phyloP scores from a whole-genome alignment of 2,329 filamentous ascomycete species.

The Talaromyces piceae region DNA sequence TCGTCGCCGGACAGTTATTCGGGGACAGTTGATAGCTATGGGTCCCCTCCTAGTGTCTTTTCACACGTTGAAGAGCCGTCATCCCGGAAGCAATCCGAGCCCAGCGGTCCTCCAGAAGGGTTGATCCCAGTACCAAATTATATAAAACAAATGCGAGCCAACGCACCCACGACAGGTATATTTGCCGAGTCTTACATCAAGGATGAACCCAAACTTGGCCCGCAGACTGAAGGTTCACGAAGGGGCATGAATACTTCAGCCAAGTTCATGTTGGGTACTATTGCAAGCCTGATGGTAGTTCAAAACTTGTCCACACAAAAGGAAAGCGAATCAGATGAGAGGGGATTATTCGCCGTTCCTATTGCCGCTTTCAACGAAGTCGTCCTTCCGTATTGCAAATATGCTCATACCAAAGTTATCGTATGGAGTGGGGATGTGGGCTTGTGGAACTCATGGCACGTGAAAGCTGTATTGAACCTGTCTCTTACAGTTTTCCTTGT shows the following conservation, averaged over 20 bases:
- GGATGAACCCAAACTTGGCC: conserved; percentile 17
- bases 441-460: conserved; percentile 32
- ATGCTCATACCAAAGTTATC: conserved; percentile 16
- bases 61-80: conserved; percentile 29
- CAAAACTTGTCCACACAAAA: conserved; percentile 69
- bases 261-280: conserved; percentile 86
- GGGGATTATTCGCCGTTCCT: conserved; percentile 61
- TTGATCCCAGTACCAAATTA: conserved; percentile 38
- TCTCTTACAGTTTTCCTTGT: conserved; percentile 46
- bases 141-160: conserved; percentile 36
- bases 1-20: conserved; percentile 36
- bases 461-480: conserved; percentile 34
- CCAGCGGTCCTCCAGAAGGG: conserved; percentile 33
- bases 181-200: conserved; percentile 36
- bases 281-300: conserved; percentile 85
- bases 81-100: conserved; percentile 23
- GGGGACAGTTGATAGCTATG: conserved; percentile 27
- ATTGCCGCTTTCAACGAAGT: conserved; percentile 47
- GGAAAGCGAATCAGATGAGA: conserved; percentile 53
- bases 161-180: conserved; percentile 23
- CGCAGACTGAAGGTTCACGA: conserved; percentile 34
- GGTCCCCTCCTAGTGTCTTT: conserved; percentile 35
- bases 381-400: conserved; percentile 17
- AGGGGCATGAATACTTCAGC: conserved; percentile 47
- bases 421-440: conserved; percentile 14